Percentiles rank a stretch among this genome's conserved stretches.
Conservation (phyloP, 106 monocot genomes). For the Platanthera guangdongensis region DNA sequence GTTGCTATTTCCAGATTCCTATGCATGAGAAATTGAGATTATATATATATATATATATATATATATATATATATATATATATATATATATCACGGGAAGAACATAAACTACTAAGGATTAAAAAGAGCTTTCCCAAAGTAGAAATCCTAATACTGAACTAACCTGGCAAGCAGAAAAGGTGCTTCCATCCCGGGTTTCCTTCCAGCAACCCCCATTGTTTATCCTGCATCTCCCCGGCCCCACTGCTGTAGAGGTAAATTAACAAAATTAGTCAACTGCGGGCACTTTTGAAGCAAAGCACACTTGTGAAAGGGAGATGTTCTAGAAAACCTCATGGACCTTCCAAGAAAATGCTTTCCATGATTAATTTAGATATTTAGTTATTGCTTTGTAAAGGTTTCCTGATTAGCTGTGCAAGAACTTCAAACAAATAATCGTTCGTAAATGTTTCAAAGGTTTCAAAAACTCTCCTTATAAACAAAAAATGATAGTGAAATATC, state of each 20-base stretch:
- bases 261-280: background rate
- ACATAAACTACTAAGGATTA: background rate
- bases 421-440: background rate
- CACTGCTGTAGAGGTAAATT: slow-evolving; percentile 32
- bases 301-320: background rate
- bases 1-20: slow-evolving; percentile 63
- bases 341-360: background rate
- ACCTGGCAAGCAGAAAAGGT: slow-evolving; percentile 90
- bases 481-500: background rate
- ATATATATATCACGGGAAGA: background rate
- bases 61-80: background rate
- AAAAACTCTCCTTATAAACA: background rate
- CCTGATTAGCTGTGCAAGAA: background rate
- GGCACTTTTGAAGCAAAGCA: background rate
- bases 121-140: background rate
- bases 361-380: background rate
- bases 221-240: slow-evolving; percentile 87
- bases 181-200: slow-evolving; percentile 34
- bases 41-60: background rate
- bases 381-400: background rate
- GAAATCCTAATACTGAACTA: background rate
- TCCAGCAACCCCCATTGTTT: slow-evolving; percentile 94
- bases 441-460: too few species aligned
- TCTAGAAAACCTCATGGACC: background rate
- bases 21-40: background rate